Conservation (phyloP, 2,329 filamentous ascomycete genomes). For the Dryadomyces quercivorus region DNA sequence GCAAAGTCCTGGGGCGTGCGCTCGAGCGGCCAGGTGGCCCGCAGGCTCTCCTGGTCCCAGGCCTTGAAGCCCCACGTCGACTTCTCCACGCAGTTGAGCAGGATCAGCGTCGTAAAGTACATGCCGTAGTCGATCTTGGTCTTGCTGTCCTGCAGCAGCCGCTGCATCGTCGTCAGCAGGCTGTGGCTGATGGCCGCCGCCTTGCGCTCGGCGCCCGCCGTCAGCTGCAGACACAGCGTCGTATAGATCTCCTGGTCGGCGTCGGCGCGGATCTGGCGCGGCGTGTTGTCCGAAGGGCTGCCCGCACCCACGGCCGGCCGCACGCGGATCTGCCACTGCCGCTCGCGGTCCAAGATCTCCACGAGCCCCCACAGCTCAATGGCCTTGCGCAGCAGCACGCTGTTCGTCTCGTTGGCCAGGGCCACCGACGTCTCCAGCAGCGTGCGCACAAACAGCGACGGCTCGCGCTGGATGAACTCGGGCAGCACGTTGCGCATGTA, state of each 20-base stretch:
- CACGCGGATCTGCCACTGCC: slow-evolving; percentile 46
- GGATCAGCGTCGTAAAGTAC: slow-evolving; percentile 48
- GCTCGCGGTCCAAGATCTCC: slow-evolving; percentile 52
- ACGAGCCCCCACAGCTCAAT: slow-evolving; percentile 54
- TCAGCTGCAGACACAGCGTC: slow-evolving; percentile 51
- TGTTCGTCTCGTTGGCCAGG: slow-evolving; percentile 34
- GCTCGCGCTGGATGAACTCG: slow-evolving; percentile 45
- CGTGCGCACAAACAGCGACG: slow-evolving; percentile 46
- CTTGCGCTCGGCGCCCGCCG: slow-evolving; percentile 51
- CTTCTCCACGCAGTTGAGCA: slow-evolving; percentile 55
- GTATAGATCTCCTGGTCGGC: slow-evolving; percentile 45
- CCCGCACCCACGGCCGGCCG: slow-evolving; percentile 23
- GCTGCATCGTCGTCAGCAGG: slow-evolving; percentile 48
- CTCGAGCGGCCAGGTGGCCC: slow-evolving; percentile 49
- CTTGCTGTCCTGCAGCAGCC: slow-evolving; percentile 48
- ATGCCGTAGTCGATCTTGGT: slow-evolving; percentile 46
- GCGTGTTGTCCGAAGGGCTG: neutral
- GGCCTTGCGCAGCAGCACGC: slow-evolving; percentile 43
- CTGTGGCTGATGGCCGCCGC: slow-evolving; percentile 46
- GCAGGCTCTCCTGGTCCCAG: slow-evolving; percentile 51
- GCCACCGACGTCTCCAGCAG: slow-evolving; percentile 39
- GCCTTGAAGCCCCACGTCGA: slow-evolving; percentile 58
- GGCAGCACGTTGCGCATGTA: slow-evolving; percentile 48
- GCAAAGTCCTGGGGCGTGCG: slow-evolving; percentile 43
- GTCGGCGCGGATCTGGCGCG: slow-evolving; percentile 38